Evolutionary conservation across 352 stramenopile species (phyloP).

Genomic region (Phytophthora hibernalis): DNA sequence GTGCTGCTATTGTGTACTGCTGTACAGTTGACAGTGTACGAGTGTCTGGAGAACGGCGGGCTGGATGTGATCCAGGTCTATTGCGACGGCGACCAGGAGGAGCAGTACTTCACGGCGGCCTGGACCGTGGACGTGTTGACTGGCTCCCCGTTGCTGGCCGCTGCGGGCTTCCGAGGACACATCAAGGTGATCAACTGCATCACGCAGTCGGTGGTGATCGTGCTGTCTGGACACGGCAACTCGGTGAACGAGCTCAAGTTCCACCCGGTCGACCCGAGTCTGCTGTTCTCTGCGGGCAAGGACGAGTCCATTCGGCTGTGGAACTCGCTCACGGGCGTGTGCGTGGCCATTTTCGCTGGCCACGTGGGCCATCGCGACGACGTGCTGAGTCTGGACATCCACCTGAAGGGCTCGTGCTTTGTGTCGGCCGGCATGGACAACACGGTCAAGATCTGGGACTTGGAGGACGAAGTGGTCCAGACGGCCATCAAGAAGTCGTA

Average conservation of each 20-base stretch:
- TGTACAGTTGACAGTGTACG: slow-evolving; percentile 74
- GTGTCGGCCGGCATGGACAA: slow-evolving; percentile 93
- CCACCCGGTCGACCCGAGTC: slow-evolving; percentile 87
- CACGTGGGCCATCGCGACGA: slow-evolving; percentile 91
- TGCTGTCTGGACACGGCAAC: slow-evolving; percentile 91
- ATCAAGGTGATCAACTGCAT: slow-evolving; percentile 89
- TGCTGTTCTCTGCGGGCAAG: slow-evolving; percentile 92
- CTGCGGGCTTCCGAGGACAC: slow-evolving; percentile 71
- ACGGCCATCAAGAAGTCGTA: slow-evolving; percentile 83
- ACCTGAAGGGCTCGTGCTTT: slow-evolving; percentile 90
- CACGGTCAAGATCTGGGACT: slow-evolving; percentile 94
- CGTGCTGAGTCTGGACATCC: slow-evolving; percentile 90
- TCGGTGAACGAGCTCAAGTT: slow-evolving; percentile 94
- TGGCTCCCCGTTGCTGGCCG: slow-evolving; percentile 73
- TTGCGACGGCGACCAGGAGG: slow-evolving; percentile 76
- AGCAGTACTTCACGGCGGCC: slow-evolving; percentile 80
- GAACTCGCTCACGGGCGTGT: slow-evolving; percentile 90
- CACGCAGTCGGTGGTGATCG: slow-evolving; percentile 78
- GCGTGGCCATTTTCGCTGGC: slow-evolving; percentile 93
- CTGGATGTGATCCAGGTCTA: slow-evolving; percentile 86
- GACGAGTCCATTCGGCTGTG: slow-evolving; percentile 94
- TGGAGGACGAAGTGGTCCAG: slow-evolving; percentile 77
- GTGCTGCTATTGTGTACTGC: not conserved
- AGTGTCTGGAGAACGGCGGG: slow-evolving; percentile 75
- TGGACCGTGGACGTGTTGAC: slow-evolving; percentile 83